phyloP scores from a whole-genome alignment of 805 yeast species.

The Candida ulmi region DNA sequence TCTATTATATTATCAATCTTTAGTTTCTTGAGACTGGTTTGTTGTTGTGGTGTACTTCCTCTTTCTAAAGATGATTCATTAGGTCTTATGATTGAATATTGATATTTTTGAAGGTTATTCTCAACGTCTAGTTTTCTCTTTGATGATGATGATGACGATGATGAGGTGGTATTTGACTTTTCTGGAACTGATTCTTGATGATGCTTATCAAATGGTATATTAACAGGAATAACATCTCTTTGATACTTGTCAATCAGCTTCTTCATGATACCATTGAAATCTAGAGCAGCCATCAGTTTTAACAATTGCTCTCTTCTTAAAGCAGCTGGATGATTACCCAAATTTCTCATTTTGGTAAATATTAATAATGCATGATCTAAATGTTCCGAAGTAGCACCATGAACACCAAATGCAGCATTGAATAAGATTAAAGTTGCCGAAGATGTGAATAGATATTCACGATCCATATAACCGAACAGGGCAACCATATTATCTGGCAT shows the following conservation, averaged over 20 bases:
- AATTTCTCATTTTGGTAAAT: constrained; percentile 67
- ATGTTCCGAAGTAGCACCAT: constrained; percentile 66
- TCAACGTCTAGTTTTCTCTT: neutral
- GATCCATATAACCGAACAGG: constrained; percentile 79
- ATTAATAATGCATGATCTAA: constrained; percentile 66
- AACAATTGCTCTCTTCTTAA: constrained; percentile 65
- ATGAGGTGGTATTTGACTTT: no score
- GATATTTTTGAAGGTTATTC: neutral
- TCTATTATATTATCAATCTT: constrained; percentile 14
- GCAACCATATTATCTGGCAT: constrained; percentile 81
- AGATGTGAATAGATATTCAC: constrained; percentile 74
- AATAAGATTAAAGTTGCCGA: constrained; percentile 69
- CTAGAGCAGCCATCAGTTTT: constrained; percentile 57
- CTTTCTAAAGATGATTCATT: neutral
- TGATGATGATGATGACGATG: no score
- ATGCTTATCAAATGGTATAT: neutral
- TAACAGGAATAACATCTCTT: constrained; percentile 30
- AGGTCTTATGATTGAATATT: neutral
- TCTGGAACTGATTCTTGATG: neutral
- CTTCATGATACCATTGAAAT: constrained; percentile 61
- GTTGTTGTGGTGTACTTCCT: constrained; percentile 2
- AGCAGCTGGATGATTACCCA: constrained; percentile 80
- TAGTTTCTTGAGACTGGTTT: constrained; percentile 7
- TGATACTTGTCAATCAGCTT: constrained; percentile 53
- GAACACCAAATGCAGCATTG: constrained; percentile 78